phyloP scores from a whole-genome alignment of 345 rosid species.

The Barbarea vulgaris region DNA sequence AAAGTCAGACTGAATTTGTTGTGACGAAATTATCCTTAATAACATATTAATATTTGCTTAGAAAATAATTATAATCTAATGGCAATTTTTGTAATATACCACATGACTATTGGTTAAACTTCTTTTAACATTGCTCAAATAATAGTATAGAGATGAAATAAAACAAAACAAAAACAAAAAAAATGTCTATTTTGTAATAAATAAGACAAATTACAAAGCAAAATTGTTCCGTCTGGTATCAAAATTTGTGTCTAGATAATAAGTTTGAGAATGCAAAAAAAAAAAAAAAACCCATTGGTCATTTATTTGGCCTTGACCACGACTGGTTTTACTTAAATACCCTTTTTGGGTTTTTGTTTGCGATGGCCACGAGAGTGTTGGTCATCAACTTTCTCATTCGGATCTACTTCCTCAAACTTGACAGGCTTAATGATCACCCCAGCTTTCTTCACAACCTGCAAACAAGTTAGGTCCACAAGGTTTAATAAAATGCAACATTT shows the following conservation, averaged over 20 bases:
- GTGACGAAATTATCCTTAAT: no score
- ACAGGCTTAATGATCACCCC: background rate
- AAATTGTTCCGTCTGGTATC: background rate
- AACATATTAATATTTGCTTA: no score
- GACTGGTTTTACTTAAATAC: constrained; percentile 1
- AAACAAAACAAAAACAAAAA: no score
- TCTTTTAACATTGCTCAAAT: no score
- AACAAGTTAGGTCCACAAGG: background rate
- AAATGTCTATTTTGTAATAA: background rate
- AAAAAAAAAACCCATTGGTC: no score
- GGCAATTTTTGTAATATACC: no score
- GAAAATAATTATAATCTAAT: no score
- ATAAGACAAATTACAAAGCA: background rate
- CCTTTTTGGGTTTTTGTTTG: constrained; percentile 43
- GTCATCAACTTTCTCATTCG: constrained; percentile 50
- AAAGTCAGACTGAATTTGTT: no score
- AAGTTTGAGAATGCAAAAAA: constrained; percentile 2
- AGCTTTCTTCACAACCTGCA: constrained; percentile 44
- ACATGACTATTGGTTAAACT: no score
- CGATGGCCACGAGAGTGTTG: constrained; percentile 40
- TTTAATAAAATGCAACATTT: background rate
- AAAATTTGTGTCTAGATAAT: background rate
- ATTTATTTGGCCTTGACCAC: constrained; percentile 19
- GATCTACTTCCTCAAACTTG: background rate
- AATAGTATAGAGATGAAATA: no score